Percentiles rank a stretch among this genome's conserved stretches.
Conservation (phyloP, 139 green algal species). For the Bryopsis sp. region DNA sequence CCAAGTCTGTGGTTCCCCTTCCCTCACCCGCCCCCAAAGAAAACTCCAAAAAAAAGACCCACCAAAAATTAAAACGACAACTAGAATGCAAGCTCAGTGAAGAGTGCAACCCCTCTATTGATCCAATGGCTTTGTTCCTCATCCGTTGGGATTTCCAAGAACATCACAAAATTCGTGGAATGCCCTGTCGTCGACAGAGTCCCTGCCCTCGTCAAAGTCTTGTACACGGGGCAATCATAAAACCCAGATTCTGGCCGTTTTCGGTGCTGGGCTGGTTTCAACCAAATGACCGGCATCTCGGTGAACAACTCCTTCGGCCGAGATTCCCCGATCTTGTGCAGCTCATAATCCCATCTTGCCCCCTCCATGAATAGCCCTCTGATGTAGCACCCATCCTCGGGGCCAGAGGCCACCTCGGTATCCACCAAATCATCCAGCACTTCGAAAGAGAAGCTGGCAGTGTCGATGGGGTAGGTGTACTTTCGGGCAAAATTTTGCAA, state of each 20-base stretch:
- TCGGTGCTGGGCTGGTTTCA: slow-evolving; percentile 46
- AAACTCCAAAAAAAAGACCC: too few relatives aligned
- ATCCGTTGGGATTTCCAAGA: slow-evolving; percentile 58
- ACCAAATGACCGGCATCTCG: slow-evolving; percentile 65
- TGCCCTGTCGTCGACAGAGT: slow-evolving; percentile 72
- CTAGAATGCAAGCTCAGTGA: slow-evolving; percentile 60
- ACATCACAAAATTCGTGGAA: slow-evolving; percentile 82
- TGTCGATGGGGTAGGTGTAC: slow-evolving; percentile 68
- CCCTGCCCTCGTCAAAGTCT: slow-evolving; percentile 48
- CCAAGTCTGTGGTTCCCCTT: too few relatives aligned
- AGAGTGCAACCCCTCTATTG: slow-evolving; percentile 63
- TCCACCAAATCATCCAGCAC: slow-evolving; percentile 48
- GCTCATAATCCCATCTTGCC: slow-evolving; percentile 42
- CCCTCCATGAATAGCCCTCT: slow-evolving; percentile 75
- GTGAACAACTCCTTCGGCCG: slow-evolving; percentile 78
- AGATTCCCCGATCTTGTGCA: slow-evolving; percentile 54
- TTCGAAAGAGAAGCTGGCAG: slow-evolving; percentile 58
- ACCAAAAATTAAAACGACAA: too few relatives aligned
- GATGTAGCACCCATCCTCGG: slow-evolving; percentile 73
- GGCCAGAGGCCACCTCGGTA: slow-evolving; percentile 20
- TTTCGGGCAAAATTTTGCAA: slow-evolving; percentile 80
- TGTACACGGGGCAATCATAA: slow-evolving; percentile 71
- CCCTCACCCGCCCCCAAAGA: too few relatives aligned
- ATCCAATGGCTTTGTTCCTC: slow-evolving; percentile 62
- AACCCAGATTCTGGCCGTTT: slow-evolving; percentile 30